Evolutionary conservation across 768 basidiomycete genomes (phyloP), one percentile per base, ranked within the genome.

Genomic region (Pulveroboletus sp.): DNA sequence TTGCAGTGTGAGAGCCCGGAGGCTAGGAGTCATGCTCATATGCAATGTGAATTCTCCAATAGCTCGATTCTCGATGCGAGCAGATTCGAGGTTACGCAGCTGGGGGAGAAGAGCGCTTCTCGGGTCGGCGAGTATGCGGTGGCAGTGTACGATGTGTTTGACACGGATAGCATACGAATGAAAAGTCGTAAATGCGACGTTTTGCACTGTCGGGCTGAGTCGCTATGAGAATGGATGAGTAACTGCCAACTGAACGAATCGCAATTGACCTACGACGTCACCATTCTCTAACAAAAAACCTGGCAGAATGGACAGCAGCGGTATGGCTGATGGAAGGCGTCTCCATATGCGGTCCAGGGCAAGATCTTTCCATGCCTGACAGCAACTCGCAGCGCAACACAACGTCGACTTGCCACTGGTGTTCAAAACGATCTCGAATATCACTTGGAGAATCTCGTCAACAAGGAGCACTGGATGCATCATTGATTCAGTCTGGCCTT

Each of bases 381-480:
- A 80, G 32, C 64, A 71, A 49, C 70, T 69, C 2, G 76, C 73
- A n/a, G 65, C 60, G 29, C 53, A 56, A 35, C 65, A 61, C 14
- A 80, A 68, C 12, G 69, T 60, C 13, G 43, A 20, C 35, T 57
- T 61, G 17, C 63, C 62, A 35, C 65, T 47, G 34, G n/a, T n/a
- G n/a, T 69, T 62, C 29, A 65, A 55, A 44, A 63, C 56, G 45
- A 60, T 59, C n/a, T 58, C 57, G 43, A 79, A 70, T 46, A 79
- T 71, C 31, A 65, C 58, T 39, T 73, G 72, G 19, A 79, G 61
- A 42, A 80, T 69, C 55, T 81, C 77, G 63, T 80, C 78, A 41
- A 80, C 69, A 50, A 74, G 60, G 26, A 81, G 65, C 10, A 66
- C 71, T 30, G 52, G 50, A 54, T 79, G 77, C 77, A 77, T 79